phyloP scores from a whole-genome alignment of 257 asterid genomes.

The Voacanga thouarsii region DNA sequence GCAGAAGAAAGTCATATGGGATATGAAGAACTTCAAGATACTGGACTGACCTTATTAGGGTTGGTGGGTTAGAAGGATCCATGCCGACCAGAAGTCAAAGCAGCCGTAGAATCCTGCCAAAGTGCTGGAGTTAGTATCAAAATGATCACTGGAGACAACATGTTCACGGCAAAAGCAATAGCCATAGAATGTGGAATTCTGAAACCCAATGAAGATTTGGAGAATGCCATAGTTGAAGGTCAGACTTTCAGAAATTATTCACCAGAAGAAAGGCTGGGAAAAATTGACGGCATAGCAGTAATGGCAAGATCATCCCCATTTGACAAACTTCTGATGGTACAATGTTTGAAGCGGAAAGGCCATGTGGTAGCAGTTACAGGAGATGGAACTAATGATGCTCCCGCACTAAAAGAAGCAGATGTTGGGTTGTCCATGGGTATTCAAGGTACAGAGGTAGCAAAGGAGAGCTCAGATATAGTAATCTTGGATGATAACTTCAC shows the following conservation, averaged over 20 bases:
- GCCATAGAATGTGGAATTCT: slow-evolving; percentile 23
- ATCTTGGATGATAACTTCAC: slow-evolving; percentile 21
- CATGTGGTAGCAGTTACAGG: slow-evolving; percentile 26
- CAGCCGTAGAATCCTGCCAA: slow-evolving; percentile 13
- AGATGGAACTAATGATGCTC: slow-evolving; percentile 25
- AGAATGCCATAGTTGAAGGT: slow-evolving; percentile 19
- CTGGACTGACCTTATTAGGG: slow-evolving; percentile 12
- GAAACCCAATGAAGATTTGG: neutral
- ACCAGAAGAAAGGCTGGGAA: slow-evolving; percentile 17
- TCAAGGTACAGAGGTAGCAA: slow-evolving; percentile 24
- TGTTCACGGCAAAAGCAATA: slow-evolving; percentile 16
- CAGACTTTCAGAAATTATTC: slow-evolving; percentile 17
- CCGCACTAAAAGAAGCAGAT: slow-evolving; percentile 21
- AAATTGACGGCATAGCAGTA: slow-evolving; percentile 1
- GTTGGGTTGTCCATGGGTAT: slow-evolving; percentile 22
- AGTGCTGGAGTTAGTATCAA: slow-evolving; percentile 16
- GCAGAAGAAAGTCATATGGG: slow-evolving; percentile 5
- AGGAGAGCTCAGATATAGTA: slow-evolving; percentile 24
- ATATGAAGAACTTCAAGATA: slow-evolving; percentile 3
- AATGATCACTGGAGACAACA: slow-evolving; percentile 24
- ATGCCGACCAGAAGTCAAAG: slow-evolving; percentile 18
- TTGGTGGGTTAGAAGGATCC: slow-evolving; percentile 18
- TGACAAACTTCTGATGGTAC: slow-evolving; percentile 20
- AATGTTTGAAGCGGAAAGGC: slow-evolving; percentile 11
- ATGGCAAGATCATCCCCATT: slow-evolving; percentile 21